Base-by-base conservation (phyloP, 306 rosid genomes). In the Rosa persica region DNA sequence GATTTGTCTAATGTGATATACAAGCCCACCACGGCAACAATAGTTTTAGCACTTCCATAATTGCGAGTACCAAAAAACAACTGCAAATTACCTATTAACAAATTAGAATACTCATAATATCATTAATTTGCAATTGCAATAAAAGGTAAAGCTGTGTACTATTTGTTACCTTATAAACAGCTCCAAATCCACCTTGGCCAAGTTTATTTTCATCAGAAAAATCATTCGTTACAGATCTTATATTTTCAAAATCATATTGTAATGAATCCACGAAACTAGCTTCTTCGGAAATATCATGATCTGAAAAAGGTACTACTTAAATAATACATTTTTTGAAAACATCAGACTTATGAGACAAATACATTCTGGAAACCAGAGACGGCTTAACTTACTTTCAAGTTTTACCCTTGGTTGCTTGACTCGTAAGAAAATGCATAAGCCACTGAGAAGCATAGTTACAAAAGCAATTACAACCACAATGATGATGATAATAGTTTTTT, bases 201-300 rank as follows among this genome's bases (percentile, higher is more conserved):
- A 60, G 15, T 19, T 60, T 62, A 13, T 62, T 62, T 62, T 25
- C 71, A 13, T 66, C 47, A 8, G 47, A 67, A 39, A 67, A 67
- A 25, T 67, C 71, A 67, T 67, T 16, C 2, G 71, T 67, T 20
- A 48, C 72, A 20, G 49, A 20, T 67, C 49, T 19, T 67, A 67
- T 67, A 67, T 8, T 4, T 67, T 39, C 49, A 67, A 67, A 67
- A 11, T 67, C 72, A n/a, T 67, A 39, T n/a, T 67, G 72, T 4
- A 67, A 42, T 10, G 72, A 67, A 2, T 67, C 72, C 49, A n/a
- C 23, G 23, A 67, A 15, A 11, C 30, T n/a, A 67, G n/a, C n/a
- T 67, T 40, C 51, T 19, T 20, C 51, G 0, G 72, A 40, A 20
- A 4, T 5, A 62, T 25, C 49, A 36, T 36, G 23, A 10, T 19